A percentile compares a stretch with the other conserved stretches of the same genome.
These are phyloP conservation scores for Paracorniculantispora psalliotae DNA, from an alignment of 2,329 filamentous ascomycete genomes.

Conservation along the genomic window DNA sequence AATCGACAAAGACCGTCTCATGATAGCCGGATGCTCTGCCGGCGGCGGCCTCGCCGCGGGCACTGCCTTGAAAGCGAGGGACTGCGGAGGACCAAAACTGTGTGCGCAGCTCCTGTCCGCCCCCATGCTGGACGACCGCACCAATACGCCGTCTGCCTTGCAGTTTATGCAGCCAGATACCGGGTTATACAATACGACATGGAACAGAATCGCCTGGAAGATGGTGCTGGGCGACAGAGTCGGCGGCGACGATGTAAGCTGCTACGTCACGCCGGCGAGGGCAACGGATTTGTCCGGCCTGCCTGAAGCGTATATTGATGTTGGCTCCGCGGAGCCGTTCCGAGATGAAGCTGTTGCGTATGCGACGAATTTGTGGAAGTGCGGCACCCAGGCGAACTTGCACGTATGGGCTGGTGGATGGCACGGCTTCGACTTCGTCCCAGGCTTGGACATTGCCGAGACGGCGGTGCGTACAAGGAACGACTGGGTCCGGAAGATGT, in stretches of 20 bases:
- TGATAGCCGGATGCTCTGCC: conserved; percentile 37
- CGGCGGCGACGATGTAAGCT: conserved; percentile 29
- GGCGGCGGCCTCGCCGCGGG: conserved; percentile 38
- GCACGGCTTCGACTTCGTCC: conserved; percentile 33
- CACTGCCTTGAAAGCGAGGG: conserved; percentile 33
- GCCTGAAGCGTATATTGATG: conserved; percentile 39
- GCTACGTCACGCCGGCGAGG: conserved; percentile 32
- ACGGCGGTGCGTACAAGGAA: background rate
- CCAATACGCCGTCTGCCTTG: conserved; percentile 25
- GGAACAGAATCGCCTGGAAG: conserved; percentile 28
- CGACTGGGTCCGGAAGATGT: background rate
- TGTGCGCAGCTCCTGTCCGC: conserved; percentile 38
- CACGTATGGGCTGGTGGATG: conserved; percentile 39
- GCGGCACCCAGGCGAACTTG: conserved; percentile 37
- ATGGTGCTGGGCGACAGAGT: conserved; percentile 28
- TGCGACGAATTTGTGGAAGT: conserved; percentile 34
- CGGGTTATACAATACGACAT: conserved; percentile 26
- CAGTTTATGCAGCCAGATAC: conserved; percentile 22
- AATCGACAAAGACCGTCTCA: conserved; percentile 35
- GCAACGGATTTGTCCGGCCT: conserved; percentile 32
- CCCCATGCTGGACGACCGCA: conserved; percentile 44
- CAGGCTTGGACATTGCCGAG: background rate
- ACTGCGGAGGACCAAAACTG: conserved; percentile 27
- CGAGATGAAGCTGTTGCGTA: conserved; percentile 36
- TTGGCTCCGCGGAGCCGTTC: conserved; percentile 40